Conservation (phyloP, 305 asterid genomes). For the Fraxinus latifolia region DNA sequence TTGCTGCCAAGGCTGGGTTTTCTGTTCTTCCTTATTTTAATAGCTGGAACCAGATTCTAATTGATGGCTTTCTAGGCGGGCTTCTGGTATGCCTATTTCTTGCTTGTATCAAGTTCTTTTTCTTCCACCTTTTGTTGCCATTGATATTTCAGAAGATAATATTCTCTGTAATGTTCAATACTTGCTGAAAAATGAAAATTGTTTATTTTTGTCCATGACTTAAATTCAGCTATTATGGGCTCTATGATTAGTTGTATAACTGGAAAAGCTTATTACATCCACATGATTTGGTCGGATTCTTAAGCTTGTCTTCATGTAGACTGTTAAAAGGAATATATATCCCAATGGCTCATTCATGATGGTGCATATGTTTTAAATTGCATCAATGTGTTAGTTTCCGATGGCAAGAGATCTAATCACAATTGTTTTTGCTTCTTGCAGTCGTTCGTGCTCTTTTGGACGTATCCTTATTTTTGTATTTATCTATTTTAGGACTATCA, state of each 20-base stretch:
- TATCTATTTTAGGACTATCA: neutral
- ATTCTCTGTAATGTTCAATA: neutral
- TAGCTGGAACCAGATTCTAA: slow-evolving; percentile 68
- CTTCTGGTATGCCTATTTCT: slow-evolving; percentile 56
- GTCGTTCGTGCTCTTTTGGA: slow-evolving; percentile 97
- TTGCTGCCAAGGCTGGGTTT: slow-evolving; percentile 79
- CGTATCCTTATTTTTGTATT: slow-evolving; percentile 61
- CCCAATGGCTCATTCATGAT: neutral
- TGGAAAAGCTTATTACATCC: neutral
- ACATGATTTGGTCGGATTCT: neutral
- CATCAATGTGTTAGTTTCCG: slow-evolving; percentile 1
- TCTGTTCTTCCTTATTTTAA: slow-evolving; percentile 67
- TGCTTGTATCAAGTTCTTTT: neutral
- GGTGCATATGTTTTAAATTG: neutral
- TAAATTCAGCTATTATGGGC: neutral
- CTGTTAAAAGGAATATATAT: neutral
- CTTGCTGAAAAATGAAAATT: neutral
- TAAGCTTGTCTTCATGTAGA: neutral
- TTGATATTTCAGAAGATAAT: neutral
- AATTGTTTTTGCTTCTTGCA: slow-evolving; percentile 47
- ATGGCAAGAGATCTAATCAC: slow-evolving; percentile 13
- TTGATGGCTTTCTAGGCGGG: slow-evolving; percentile 83
- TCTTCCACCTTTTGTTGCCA: neutral
- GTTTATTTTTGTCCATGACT: neutral
- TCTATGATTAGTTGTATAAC: neutral